A percentile compares a stretch with the other conserved stretches of the same genome.
These are phyloP conservation scores for Amaranthus tricolor DNA, from an alignment of 179 eudicot species.

Conservation along the genomic window DNA sequence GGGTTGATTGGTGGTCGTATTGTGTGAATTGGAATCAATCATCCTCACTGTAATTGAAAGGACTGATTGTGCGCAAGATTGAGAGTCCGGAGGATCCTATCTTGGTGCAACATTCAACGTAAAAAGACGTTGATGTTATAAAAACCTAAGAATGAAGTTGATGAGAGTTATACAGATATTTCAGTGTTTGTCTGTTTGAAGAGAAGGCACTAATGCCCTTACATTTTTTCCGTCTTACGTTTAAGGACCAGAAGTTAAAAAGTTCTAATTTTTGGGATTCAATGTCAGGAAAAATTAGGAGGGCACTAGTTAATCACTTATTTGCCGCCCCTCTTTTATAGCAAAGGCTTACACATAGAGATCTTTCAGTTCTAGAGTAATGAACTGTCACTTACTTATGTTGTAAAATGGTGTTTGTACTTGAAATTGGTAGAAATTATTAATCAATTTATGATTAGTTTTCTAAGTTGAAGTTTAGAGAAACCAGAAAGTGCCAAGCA, in stretches of 20 bases:
- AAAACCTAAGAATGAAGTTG: background rate
- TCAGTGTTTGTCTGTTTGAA: too few relatives aligned
- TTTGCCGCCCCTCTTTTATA: background rate
- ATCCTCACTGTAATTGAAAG: too few relatives aligned
- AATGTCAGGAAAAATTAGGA: too few relatives aligned
- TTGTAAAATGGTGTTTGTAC: background rate
- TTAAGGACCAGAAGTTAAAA: background rate
- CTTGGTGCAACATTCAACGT: too few relatives aligned
- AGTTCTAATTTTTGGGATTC: background rate
- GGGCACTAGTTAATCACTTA: background rate
- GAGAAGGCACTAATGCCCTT: too few relatives aligned
- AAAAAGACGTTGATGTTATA: background rate
- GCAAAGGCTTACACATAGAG: background rate
- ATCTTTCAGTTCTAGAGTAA: background rate
- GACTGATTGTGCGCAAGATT: too few relatives aligned
- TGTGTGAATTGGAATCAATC: too few relatives aligned
- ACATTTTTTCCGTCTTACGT: too few relatives aligned
- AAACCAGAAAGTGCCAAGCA: background rate
- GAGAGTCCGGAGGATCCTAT: too few relatives aligned
- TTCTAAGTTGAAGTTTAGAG: background rate
- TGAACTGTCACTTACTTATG: background rate
- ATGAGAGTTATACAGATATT: background rate
- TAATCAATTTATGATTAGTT: too few relatives aligned
- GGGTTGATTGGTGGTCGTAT: too few relatives aligned
- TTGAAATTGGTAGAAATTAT: background rate